phyloP scores from a whole-genome alignment of 1,284 basidiomycete genomes.

The Porodaedalea pini region DNA sequence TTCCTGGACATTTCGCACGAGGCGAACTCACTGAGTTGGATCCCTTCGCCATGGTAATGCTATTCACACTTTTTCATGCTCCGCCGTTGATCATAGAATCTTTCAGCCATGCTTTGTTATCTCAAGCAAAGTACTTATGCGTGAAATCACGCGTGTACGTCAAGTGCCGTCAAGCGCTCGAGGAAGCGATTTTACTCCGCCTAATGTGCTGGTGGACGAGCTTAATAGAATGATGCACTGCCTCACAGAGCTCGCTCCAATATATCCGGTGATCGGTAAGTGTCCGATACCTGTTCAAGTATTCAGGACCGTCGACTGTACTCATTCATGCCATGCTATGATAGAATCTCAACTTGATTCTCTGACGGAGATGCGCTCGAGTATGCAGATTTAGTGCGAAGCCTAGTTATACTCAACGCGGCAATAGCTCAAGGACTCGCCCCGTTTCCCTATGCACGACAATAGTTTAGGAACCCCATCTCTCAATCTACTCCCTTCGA shows the following conservation, averaged over 20 bases:
- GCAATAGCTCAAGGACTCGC: too few relatives aligned
- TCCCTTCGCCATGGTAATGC: constrained; percentile 9
- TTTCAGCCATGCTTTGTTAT: constrained; percentile 11
- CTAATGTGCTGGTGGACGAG: constrained; percentile 6
- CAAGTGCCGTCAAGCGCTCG: background rate
- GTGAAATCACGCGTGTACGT: constrained; percentile 11
- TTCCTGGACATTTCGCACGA: constrained; percentile 5
- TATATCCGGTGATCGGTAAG: constrained; percentile 15
- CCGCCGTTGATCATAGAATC: background rate
- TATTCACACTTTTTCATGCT: background rate
- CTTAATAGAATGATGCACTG: constrained; percentile 7
- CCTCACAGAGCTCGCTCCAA: constrained; percentile 2
- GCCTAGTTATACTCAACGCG: too few relatives aligned
- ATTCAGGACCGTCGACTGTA: background rate
- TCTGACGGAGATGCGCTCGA: constrained; percentile 4
- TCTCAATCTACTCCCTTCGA: too few relatives aligned
- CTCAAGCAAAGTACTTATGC: constrained; percentile 17
- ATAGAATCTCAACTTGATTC: constrained; percentile 12
- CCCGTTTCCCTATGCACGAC: too few relatives aligned
- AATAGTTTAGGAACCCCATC: too few relatives aligned
- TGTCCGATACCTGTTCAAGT: background rate
- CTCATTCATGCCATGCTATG: background rate
- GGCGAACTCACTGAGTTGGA: constrained; percentile 6
- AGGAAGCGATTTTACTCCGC: background rate
- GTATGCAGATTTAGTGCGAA: constrained; percentile 9